Base-by-base conservation (phyloP, 2,329 filamentous ascomycete species). In the Xylaria sp. region DNA sequence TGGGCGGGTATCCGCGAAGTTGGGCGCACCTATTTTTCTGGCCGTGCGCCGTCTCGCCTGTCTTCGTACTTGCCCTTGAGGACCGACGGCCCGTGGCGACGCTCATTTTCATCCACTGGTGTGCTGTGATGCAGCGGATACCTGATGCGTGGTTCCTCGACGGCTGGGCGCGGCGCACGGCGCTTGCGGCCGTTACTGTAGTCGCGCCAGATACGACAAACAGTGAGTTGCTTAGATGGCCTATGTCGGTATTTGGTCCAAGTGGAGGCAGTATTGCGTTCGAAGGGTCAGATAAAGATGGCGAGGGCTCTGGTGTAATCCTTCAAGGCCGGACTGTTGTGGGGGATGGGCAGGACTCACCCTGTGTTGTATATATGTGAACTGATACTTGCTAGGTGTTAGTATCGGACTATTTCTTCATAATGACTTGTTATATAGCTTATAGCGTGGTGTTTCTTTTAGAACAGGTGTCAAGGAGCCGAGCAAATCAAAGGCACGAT, bases 11-110 rank as follows among this genome's bases (percentile, higher is more conserved):
- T 19, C 49, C 49, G 14, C 8, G 8, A 6, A 12, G 40, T 5
- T 52, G 49, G 49, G 19, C 49, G 9, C 49, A 52, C 3, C n/a
- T 52, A 19, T 52, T 52, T 23, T 40, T 38, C 21, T 52, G 49
- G 49, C 49, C 49, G 33, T 52, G 33, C 14, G 35, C 49, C 6
- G 49, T 52, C 4, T 52, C 49, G 17, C 12, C n/a, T 7, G 9
- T 21, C 33, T 52, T 52, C 33, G 49, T 52, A 14, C 15, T 11
- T 8, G 35, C 21, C 6, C 49, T 52, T 8, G 19, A 5, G 14
- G 19, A 15, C 14, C 19, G 35, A 5, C 49, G 28, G 19, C 49
- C 49, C 5, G 35, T 52, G 4, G 49, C 49, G 1, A 25, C 15
- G 12, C 49, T 52, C 15, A 40, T 40, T 14, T 52, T 52, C 35